A percentile compares a stretch with the other conserved stretches of the same genome.
Conservation (phyloP, 2,329 filamentous ascomycete genomes). For the Didymellaceae sp. region DNA sequence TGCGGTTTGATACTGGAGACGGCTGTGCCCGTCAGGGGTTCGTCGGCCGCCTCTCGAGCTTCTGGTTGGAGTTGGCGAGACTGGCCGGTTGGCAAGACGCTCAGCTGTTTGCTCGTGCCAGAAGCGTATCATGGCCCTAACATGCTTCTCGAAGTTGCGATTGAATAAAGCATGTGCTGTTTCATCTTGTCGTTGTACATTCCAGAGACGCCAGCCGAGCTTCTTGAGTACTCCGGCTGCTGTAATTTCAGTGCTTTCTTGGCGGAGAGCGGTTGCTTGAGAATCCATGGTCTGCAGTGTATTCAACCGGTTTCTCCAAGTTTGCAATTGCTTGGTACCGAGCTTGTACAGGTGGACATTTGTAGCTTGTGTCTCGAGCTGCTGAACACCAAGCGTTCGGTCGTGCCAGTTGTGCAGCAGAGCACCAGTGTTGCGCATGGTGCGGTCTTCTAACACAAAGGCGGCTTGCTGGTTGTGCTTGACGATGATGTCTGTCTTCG, state of each 20-base stretch:
- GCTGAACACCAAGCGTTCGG: conserved; percentile 38
- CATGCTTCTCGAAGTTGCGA: conserved; percentile 62
- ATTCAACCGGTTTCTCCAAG: conserved; percentile 34
- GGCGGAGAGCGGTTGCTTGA: conserved; percentile 55
- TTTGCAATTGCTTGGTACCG: conserved; percentile 35
- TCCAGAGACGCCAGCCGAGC: conserved; percentile 65
- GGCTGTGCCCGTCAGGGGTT: conserved; percentile 12
- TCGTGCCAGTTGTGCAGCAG: conserved; percentile 54
- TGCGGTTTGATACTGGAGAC: background rate
- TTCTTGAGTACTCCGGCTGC: conserved; percentile 60
- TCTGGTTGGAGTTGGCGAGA: conserved; percentile 26
- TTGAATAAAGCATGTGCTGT: conserved; percentile 61
- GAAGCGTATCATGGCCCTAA: conserved; percentile 61
- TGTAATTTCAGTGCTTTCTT: conserved; percentile 55
- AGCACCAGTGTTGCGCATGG: conserved; percentile 33
- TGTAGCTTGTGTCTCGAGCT: conserved; percentile 31
- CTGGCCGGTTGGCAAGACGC: conserved; percentile 28
- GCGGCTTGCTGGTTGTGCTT: conserved; percentile 42
- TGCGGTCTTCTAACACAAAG: conserved; percentile 31
- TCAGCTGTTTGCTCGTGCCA: conserved; percentile 58
- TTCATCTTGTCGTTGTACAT: conserved; percentile 58
- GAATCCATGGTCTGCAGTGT: conserved; percentile 41
- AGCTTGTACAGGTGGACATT: conserved; percentile 39
- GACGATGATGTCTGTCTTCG: conserved; percentile 26
- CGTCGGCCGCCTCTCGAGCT: conserved; percentile 21